Percentiles rank a stretch among this genome's conserved stretches.
Evolutionary conservation across 2,329 filamentous ascomycete genomes (phyloP).

Genomic region (Zelopaecilomyces penicillatus): DNA sequence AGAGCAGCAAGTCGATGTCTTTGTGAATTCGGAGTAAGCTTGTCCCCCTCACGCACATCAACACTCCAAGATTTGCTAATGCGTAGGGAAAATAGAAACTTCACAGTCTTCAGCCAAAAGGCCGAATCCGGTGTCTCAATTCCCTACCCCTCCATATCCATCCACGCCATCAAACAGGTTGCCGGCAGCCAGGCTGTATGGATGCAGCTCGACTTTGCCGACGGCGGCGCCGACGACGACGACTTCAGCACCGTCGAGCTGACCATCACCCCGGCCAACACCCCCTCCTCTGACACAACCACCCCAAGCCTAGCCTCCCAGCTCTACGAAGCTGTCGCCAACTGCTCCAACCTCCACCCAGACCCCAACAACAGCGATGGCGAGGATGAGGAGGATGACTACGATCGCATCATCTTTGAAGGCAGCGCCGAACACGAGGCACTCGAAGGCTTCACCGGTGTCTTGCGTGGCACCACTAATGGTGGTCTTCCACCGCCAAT

Average conservation of each 20-base stretch:
- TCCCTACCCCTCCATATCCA: conserved; percentile 64
- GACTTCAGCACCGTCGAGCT: conserved; percentile 60
- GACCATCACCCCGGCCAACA: conserved; percentile 49
- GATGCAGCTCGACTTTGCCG: conserved; percentile 59
- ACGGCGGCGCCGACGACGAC: conserved; percentile 50
- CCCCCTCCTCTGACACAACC: conserved; percentile 14
- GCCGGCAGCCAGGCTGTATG: conserved; percentile 45
- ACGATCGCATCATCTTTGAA: conserved; percentile 50
- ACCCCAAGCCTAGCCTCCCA: conserved; percentile 19
- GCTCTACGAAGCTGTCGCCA: conserved; percentile 62
- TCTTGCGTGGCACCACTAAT: conserved; percentile 37
- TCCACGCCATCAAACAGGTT: conserved; percentile 64
- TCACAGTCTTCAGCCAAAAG: conserved; percentile 56
- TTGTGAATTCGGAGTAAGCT: conserved; percentile 50
- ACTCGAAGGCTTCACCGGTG: conserved; percentile 49
- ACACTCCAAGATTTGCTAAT: not conserved
- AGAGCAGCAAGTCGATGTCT: conserved; percentile 46
- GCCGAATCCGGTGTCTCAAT: conserved; percentile 56
- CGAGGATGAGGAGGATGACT: conserved; percentile 48
- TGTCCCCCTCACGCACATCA: not conserved
- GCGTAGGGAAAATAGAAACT: conserved; percentile 18
- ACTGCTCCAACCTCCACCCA: conserved; percentile 68
- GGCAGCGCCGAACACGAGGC: conserved; percentile 39
- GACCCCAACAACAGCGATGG: conserved; percentile 54
- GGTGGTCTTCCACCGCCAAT: conserved; percentile 56